phyloP scores from a whole-genome alignment of 495 filamentous ascomycete genomes.

The Pseudomonodictys pantanalensis region DNA sequence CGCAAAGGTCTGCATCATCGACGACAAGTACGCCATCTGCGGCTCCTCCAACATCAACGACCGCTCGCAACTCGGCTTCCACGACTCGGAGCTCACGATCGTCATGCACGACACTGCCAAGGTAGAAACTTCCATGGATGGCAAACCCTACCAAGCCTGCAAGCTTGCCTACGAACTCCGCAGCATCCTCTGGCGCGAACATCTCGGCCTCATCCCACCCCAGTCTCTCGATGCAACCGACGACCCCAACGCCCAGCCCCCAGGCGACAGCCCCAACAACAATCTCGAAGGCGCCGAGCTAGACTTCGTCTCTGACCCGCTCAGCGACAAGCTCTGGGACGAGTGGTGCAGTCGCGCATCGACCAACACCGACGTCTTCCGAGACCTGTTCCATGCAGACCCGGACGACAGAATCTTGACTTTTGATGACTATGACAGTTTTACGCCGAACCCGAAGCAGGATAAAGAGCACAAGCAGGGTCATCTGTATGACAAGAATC shows the following conservation, averaged over 20 bases:
- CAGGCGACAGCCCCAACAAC: slow-evolving; percentile 68
- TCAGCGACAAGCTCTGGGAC: slow-evolving; percentile 78
- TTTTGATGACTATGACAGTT: slow-evolving; percentile 84
- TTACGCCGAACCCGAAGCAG: slow-evolving; percentile 39
- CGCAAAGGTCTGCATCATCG: slow-evolving; percentile 58
- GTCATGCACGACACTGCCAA: slow-evolving; percentile 82
- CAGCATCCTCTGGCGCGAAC: slow-evolving; percentile 86
- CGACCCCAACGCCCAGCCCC: slow-evolving; percentile 79
- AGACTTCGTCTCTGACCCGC: slow-evolving; percentile 77
- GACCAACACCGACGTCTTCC: slow-evolving; percentile 78
- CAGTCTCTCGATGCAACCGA: slow-evolving; percentile 67
- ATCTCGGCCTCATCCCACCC: slow-evolving; percentile 76
- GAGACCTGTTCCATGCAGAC: slow-evolving; percentile 86
- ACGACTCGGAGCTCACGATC: slow-evolving; percentile 89
- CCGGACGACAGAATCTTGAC: slow-evolving; percentile 74
- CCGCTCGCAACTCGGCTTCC: slow-evolving; percentile 81
- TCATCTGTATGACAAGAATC: slow-evolving; percentile 76
- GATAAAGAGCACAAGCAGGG: slow-evolving; percentile 68
- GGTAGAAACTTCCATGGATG: slow-evolving; percentile 76
- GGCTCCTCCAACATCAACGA: slow-evolving; percentile 93
- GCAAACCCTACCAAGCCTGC: slow-evolving; percentile 68
- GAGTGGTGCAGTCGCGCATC: slow-evolving; percentile 75
- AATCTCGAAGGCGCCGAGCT: slow-evolving; percentile 62
- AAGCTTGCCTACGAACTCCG: slow-evolving; percentile 77
- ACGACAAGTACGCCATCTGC: slow-evolving; percentile 63